Evolutionary conservation across 179 eudicot species (phyloP).

Genomic region (Spergularia azorica): DNA sequence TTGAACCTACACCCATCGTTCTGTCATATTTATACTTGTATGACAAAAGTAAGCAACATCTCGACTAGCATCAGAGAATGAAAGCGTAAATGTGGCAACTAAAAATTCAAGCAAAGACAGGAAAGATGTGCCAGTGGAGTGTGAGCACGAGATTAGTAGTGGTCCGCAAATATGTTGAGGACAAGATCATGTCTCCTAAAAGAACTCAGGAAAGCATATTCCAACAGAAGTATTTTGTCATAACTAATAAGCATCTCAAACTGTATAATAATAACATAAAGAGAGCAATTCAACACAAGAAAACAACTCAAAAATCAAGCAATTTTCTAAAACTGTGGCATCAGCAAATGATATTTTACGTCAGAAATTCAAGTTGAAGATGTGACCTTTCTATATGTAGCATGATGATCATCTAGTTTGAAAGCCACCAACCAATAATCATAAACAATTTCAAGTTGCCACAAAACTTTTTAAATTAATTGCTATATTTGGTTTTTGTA

Average conservation of each 20-base stretch:
- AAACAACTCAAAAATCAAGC: constrained; percentile 12
- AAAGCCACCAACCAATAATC: not conserved
- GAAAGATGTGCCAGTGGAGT: not conserved
- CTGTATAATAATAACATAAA: not conserved
- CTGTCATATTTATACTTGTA: too few species aligned
- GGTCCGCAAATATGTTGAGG: not conserved
- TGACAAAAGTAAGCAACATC: too few species aligned
- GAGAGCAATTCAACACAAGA: constrained; percentile 13
- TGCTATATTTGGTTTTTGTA: not conserved
- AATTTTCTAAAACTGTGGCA: constrained; percentile 13
- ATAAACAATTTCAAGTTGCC: constrained; percentile 25
- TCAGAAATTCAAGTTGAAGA: constrained; percentile 13
- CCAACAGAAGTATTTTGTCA: constrained; percentile 20
- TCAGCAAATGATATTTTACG: constrained; percentile 24
- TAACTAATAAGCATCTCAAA: constrained; percentile 22
- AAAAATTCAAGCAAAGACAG: not conserved
- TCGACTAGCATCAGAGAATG: constrained; percentile 1
- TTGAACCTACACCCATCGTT: too few species aligned
- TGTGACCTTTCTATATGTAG: constrained; percentile 27
- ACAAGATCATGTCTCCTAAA: constrained; percentile 11
- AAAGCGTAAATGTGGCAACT: not conserved
- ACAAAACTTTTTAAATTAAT: constrained; percentile 14
- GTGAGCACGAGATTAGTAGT: not conserved
- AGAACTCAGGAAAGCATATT: constrained; percentile 27
- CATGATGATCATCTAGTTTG: constrained; percentile 14